phyloP scores from a whole-genome alignment of 495 filamentous ascomycete genomes.

The Rostrohypoxylon terebratum region DNA sequence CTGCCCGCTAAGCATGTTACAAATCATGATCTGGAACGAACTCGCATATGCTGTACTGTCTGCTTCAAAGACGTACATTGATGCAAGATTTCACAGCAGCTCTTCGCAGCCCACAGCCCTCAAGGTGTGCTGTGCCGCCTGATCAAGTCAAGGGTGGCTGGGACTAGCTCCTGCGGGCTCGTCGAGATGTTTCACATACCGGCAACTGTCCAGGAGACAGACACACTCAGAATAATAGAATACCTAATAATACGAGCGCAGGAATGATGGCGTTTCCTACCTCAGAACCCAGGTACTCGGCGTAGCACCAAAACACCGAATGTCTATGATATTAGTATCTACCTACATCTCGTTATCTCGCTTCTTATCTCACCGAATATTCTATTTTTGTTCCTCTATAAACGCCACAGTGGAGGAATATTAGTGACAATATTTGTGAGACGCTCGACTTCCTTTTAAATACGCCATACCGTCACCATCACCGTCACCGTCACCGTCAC shows the following conservation, averaged over 20 bases:
- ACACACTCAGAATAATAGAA: no score
- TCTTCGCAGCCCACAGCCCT: neutral
- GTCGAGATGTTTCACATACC: neutral
- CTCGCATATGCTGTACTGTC: neutral
- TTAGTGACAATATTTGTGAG: neutral
- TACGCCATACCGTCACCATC: neutral
- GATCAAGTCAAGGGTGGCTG: neutral
- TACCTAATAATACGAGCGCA: neutral
- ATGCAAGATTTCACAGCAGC: neutral
- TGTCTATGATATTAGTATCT: no score
- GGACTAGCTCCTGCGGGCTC: neutral
- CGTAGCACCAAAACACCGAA: neutral
- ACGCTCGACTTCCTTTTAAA: neutral
- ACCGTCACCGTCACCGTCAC: conserved; percentile 9
- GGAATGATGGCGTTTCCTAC: neutral
- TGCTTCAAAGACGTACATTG: neutral
- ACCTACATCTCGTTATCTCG: neutral
- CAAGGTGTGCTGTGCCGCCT: neutral
- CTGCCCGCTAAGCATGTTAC: neutral
- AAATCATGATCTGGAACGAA: neutral
- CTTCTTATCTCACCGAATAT: neutral
- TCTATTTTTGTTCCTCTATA: neutral
- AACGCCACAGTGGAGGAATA: neutral
- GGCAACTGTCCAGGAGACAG: neutral
- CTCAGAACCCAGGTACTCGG: neutral